Evolutionary conservation across 768 basidiomycete genomes (phyloP).

Genomic region (Rhodotorula kratochvilovae): DNA sequence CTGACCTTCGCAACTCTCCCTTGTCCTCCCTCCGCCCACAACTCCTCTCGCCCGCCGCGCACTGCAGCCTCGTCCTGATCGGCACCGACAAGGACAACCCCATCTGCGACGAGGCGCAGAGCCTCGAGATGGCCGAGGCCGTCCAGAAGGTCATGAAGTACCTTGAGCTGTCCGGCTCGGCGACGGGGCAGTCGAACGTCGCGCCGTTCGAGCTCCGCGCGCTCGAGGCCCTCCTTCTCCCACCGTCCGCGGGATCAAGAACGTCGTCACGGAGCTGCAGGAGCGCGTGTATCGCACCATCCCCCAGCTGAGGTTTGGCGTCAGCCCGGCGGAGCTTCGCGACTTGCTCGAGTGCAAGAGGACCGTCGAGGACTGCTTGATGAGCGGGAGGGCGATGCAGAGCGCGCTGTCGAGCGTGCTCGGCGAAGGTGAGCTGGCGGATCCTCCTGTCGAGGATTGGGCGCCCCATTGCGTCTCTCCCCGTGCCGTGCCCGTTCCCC

Average conservation of each 20-base stretch:
- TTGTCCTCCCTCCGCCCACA: no score
- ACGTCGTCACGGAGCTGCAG: slow-evolving; percentile 20
- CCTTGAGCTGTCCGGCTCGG: slow-evolving; percentile 14
- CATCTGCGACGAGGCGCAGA: slow-evolving; percentile 18
- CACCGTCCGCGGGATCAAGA: slow-evolving; percentile 23
- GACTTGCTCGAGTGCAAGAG: slow-evolving; percentile 34
- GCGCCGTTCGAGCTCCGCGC: slow-evolving; percentile 35
- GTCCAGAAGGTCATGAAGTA: slow-evolving; percentile 23
- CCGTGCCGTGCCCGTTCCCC: neutral
- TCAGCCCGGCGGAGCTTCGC: slow-evolving; percentile 31
- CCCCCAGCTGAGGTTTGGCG: slow-evolving; percentile 26
- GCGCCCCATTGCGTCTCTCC: neutral
- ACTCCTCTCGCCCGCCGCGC: no score
- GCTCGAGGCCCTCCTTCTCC: slow-evolving; percentile 29
- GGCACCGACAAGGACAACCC: slow-evolving; percentile 31
- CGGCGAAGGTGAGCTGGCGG: slow-evolving; percentile 14
- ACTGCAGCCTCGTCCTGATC: slow-evolving; percentile 18
- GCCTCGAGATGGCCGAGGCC: slow-evolving; percentile 10
- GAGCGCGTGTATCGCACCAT: slow-evolving; percentile 26
- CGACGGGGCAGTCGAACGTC: neutral
- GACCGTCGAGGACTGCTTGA: slow-evolving; percentile 26
- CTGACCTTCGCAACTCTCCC: no score
- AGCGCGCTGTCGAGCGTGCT: slow-evolving; percentile 16
- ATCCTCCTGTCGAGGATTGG: neutral
- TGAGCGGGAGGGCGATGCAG: slow-evolving; percentile 26